Percentiles rank a stretch among this genome's conserved stretches.
Conservation (phyloP, 768 basidiomycete species). For the Leccinum longicurvipes region DNA sequence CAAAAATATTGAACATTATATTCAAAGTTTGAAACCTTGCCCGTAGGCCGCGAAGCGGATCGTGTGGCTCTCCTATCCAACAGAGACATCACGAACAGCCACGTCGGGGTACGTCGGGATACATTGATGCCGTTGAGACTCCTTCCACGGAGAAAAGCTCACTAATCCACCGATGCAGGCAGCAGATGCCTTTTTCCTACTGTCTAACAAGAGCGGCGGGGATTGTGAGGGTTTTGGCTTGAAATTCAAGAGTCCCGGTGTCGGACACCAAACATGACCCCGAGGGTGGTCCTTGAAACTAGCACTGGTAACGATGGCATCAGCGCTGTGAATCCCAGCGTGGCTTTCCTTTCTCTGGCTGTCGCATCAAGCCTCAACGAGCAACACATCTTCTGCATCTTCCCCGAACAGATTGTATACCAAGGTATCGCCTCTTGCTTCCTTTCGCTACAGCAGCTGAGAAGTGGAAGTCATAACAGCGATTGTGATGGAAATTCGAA, state of each 20-base stretch:
- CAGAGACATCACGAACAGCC: neutral
- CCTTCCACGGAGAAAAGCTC: neutral
- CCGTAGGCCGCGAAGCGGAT: neutral
- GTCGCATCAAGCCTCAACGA: neutral
- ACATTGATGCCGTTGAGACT: neutral
- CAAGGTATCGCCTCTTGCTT: neutral
- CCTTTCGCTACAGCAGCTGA: neutral
- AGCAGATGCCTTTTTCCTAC: neutral
- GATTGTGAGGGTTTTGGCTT: neutral
- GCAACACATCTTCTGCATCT: neutral
- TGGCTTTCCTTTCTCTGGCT: neutral
- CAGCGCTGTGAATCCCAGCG: conserved; percentile 1
- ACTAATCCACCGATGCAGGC: neutral
- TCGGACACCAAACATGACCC: conserved; percentile 1
- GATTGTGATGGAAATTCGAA: neutral
- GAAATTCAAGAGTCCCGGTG: neutral
- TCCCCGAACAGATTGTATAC: neutral
- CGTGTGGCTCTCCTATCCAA: neutral
- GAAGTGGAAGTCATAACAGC: neutral
- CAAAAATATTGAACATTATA: neutral
- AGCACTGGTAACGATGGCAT: neutral
- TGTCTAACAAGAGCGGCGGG: neutral
- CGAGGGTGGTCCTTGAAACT: neutral
- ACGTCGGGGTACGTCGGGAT: no score
- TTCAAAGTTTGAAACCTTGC: neutral